Evolutionary conservation across 2,329 filamentous ascomycete species (phyloP).

Genomic region (Hymenotorrendiella dingleyae): DNA sequence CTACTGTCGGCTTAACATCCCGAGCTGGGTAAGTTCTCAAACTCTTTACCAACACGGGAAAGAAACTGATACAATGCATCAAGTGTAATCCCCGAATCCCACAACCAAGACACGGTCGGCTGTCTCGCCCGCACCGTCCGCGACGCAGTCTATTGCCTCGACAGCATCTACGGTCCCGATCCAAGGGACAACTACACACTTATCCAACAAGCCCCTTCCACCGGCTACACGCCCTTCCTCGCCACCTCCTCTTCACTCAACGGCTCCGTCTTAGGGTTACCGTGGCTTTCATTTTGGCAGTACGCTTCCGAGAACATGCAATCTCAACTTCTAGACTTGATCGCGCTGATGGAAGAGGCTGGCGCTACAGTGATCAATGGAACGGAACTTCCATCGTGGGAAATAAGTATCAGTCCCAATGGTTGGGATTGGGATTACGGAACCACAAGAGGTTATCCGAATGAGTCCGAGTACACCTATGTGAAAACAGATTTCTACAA

Average conservation of each 20-base stretch:
- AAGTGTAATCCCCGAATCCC: conserved; percentile 58
- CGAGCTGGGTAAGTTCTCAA: conserved; percentile 37
- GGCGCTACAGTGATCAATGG: conserved; percentile 65
- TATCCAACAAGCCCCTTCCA: conserved; percentile 35
- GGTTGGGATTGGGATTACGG: conserved; percentile 76
- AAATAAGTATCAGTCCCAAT: conserved; percentile 55
- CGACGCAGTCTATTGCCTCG: conserved; percentile 62
- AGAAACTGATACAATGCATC: conserved; percentile 46
- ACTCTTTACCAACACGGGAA: neutral
- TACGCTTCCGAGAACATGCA: conserved; percentile 52
- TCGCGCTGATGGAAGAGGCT: conserved; percentile 49
- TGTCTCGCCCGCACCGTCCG: conserved; percentile 60
- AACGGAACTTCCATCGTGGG: conserved; percentile 60
- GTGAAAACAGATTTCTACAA: conserved; percentile 67
- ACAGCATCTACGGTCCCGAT: conserved; percentile 63
- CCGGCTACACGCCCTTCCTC: conserved; percentile 51
- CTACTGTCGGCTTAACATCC: conserved; percentile 68
- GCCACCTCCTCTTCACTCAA: conserved; percentile 39
- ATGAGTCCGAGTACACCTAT: conserved; percentile 68
- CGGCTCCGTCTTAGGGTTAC: conserved; percentile 62
- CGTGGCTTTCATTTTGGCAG: conserved; percentile 67
- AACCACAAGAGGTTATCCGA: conserved; percentile 53
- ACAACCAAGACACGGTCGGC: conserved; percentile 65
- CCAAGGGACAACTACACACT: conserved; percentile 55
- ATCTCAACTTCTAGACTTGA: conserved; percentile 42